Percentiles rank a stretch among this genome's conserved stretches.
Evolutionary conservation across 345 rosid genomes (phyloP).

Genomic region (Raphanus sativus): DNA sequence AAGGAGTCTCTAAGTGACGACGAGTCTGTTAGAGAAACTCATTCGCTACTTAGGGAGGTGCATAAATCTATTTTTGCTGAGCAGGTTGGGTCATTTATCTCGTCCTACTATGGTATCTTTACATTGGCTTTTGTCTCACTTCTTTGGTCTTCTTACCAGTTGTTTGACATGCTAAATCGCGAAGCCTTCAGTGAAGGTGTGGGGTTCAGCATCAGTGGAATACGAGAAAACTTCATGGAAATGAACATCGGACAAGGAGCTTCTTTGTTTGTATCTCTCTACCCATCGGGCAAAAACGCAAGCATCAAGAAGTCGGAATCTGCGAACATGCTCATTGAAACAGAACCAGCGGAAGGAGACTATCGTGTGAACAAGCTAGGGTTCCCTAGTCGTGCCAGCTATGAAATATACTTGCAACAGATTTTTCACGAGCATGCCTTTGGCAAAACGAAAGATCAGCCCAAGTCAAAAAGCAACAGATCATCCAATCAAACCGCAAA

Average conservation of each 20-base stretch:
- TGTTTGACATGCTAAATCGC: conserved; percentile 76
- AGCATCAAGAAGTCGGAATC: conserved; percentile 43
- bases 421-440: conserved; percentile 69
- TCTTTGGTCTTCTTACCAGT: conserved; percentile 48
- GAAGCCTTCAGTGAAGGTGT: conserved; percentile 74
- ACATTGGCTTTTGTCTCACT: conserved; percentile 23
- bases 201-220: conserved; percentile 78
- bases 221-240: conserved; percentile 76
- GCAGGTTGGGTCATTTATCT: conserved; percentile 52
- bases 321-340: conserved; percentile 44
- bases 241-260: conserved; percentile 72
- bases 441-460: conserved; percentile 51
- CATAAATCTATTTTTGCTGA: conserved; percentile 85
- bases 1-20: conserved; percentile 55
- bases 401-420: conserved; percentile 81
- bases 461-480: conserved; percentile 42
- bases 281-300: conserved; percentile 47
- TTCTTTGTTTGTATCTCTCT: conserved; percentile 69
- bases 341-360: conserved; percentile 42
- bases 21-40: conserved; percentile 61
- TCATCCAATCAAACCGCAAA: conserved; percentile 51
- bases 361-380: conserved; percentile 40
- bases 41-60: conserved; percentile 64
- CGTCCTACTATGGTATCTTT: neutral
- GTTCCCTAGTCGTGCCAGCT: conserved; percentile 58